Conservation (phyloP, 164 flowering plant genomes). For the grape (Vitis vinifera) region ASM3070453v1 NC_081808.1:24347001-24347500, state of each 20-base stretch:
- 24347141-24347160: constrained; percentile 43
- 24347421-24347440: too few relatives aligned
- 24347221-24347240: constrained; percentile 25
- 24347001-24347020: constrained; percentile 32
- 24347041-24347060: constrained; percentile 67
- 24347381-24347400: too few relatives aligned
- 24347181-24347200: constrained; percentile 38
- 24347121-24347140: constrained; percentile 34
- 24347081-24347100: constrained; percentile 60
- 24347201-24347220: constrained; percentile 31
- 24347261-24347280: constrained; percentile 47
- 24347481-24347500: too few relatives aligned
- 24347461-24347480: too few relatives aligned
- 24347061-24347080: constrained; percentile 57
- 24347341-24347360: constrained; percentile 42
- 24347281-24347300: constrained; percentile 37
- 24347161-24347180: constrained; percentile 41
- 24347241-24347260: constrained; percentile 41
- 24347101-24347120: constrained; percentile 49
- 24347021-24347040: constrained; percentile 59
- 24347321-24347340: constrained; percentile 66
- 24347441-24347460: too few relatives aligned
- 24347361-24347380: constrained; percentile 27
- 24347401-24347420: too few relatives aligned
- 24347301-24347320: constrained; percentile 66